These are phyloP conservation scores for Epicoccum nigrum DNA, from an alignment of 2,329 filamentous ascomycete genomes.

Conservation along the genomic window DNA sequence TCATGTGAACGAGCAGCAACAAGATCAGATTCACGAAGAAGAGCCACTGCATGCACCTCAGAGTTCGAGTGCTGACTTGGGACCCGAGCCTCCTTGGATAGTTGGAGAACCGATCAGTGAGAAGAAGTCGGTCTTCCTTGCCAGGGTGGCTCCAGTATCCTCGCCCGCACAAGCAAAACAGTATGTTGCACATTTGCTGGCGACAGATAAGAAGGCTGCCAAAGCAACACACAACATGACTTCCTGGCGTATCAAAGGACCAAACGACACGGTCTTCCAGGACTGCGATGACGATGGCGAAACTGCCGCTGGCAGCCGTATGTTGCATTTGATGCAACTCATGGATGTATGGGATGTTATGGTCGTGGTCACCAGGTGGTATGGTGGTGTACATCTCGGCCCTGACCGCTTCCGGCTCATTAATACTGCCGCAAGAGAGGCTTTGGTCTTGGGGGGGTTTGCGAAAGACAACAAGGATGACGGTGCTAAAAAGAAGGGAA, in stretches of 20 bases:
- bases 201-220: conserved; percentile 83
- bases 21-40: conserved; percentile 15
- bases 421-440: conserved; percentile 83
- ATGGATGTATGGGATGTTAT: conserved; percentile 94
- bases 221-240: conserved; percentile 93
- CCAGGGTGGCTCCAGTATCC: conserved; percentile 72
- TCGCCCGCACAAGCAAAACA: conserved; percentile 73
- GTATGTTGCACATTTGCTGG: conserved; percentile 76
- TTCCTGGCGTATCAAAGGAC: conserved; percentile 81
- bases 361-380: conserved; percentile 94
- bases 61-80: conserved; percentile 29
- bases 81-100: conserved; percentile 68
- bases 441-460: conserved; percentile 77
- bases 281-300: conserved; percentile 98
- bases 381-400: conserved; percentile 87
- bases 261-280: conserved; percentile 68
- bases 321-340: conserved; percentile 89
- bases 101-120: conserved; percentile 76
- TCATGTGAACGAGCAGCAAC: conserved; percentile 30
- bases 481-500: conserved; percentile 41
- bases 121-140: conserved; percentile 87
- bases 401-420: conserved; percentile 90
- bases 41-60: background rate
- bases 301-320: conserved; percentile 82
- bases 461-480: conserved; percentile 59